A percentile compares a stretch with the other conserved stretches of the same genome.
phyloP scores from a whole-genome alignment of 2,329 filamentous ascomycete species.

The Diaporthe sp. region DNA sequence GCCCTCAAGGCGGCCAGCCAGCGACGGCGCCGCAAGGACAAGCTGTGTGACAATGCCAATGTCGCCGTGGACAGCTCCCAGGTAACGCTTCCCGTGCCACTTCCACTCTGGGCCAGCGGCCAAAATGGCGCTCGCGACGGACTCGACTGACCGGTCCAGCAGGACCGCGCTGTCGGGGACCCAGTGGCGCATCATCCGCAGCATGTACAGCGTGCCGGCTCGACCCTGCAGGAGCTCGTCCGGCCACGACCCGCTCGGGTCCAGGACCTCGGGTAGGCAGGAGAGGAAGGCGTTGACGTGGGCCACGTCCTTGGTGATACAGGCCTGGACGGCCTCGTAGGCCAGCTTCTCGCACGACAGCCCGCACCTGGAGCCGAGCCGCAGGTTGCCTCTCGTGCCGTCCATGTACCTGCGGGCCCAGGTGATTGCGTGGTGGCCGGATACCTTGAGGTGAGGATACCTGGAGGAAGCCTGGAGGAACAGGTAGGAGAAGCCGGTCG shows the following conservation, averaged over 20 bases:
- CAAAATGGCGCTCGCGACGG: conserved; percentile 72
- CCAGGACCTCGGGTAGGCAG: conserved; percentile 52
- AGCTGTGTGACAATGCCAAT: conserved; percentile 80
- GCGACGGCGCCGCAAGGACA: conserved; percentile 67
- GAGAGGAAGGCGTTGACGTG: conserved; percentile 56
- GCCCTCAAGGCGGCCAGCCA: conserved; percentile 65
- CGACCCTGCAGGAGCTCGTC: conserved; percentile 77
- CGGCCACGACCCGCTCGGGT: conserved; percentile 52
- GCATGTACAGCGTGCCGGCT: conserved; percentile 76
- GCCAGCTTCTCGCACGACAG: conserved; percentile 63
- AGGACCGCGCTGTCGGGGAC: conserved; percentile 63
- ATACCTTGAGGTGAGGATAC: conserved; percentile 58
- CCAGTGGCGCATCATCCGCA: conserved; percentile 71
- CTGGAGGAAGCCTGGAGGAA: conserved; percentile 62
- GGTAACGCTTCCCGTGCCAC: conserved; percentile 72
- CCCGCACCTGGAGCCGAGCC: conserved; percentile 60
- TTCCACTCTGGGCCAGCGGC: conserved; percentile 66
- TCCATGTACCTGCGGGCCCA: conserved; percentile 64
- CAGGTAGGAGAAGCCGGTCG: conserved; percentile 68
- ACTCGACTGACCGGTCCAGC: conserved; percentile 65
- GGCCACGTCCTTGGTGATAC: conserved; percentile 53
- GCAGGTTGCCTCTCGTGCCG: conserved; percentile 49
- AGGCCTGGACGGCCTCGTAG: conserved; percentile 59
- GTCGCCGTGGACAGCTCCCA: conserved; percentile 76
- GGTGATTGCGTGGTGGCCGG: conserved; percentile 54